Evolutionary conservation across 2,329 filamentous ascomycete species (phyloP).

Genomic region (Colletotrichum lentis): DNA sequence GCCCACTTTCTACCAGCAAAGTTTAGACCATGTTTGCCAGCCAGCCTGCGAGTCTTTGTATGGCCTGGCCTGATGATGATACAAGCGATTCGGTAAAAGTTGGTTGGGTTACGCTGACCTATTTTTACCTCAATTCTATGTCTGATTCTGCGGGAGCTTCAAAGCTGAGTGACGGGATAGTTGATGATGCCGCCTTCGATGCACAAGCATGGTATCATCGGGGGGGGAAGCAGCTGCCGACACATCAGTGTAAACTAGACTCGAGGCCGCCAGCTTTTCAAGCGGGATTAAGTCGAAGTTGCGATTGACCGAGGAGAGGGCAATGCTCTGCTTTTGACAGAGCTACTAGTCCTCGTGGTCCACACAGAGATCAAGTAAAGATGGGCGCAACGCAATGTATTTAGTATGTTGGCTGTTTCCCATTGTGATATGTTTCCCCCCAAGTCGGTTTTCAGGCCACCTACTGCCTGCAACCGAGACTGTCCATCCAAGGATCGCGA

Average conservation of each 20-base stretch:
- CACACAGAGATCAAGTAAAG: neutral
- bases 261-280: too few relatives aligned
- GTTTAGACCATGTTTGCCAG: conserved; percentile 8
- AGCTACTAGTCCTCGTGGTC: neutral
- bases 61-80: conserved; percentile 3
- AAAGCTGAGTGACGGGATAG: neutral
- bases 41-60: conserved; percentile 6
- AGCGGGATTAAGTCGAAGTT: neutral
- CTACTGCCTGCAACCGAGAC: conserved; percentile 8
- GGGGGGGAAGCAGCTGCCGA: neutral
- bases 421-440: too few relatives aligned
- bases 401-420: neutral
- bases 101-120: neutral
- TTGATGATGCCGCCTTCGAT: neutral
- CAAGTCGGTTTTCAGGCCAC: too few relatives aligned
- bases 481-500: too few relatives aligned
- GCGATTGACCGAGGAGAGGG: neutral
- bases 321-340: neutral
- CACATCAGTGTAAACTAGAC: too few relatives aligned
- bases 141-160: neutral
- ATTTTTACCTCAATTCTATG: conserved; percentile 1
- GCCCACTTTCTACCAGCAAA: neutral
- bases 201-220: neutral
- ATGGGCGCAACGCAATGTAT: neutral
- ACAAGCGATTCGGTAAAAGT: neutral